Conservation (phyloP, 108 stramenopile genomes). For the Skeletonema grethae region DNA sequence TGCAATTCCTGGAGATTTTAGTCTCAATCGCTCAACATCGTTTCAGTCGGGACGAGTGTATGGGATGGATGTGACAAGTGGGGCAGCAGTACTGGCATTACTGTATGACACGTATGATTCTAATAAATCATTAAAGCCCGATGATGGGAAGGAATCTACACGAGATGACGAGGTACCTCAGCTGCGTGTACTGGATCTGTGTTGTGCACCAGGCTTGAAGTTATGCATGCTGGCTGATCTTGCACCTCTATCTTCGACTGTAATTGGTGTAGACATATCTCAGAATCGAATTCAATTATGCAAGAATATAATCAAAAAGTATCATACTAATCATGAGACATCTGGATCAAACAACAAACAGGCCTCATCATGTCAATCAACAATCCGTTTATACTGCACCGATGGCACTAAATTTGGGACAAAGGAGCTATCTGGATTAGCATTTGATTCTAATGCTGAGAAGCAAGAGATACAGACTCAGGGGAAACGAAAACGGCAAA, state of each 20-base stretch:
- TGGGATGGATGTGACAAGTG: constrained; percentile 91
- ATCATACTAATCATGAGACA: constrained; percentile 62
- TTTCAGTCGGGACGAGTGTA: constrained; percentile 77
- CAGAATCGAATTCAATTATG: constrained; percentile 63
- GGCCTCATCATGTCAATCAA: constrained; percentile 2
- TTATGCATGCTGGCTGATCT: constrained; percentile 80
- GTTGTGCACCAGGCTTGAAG: constrained; percentile 91
- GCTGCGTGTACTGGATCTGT: constrained; percentile 84
- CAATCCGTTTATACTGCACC: constrained; percentile 61
- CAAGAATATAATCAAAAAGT: constrained; percentile 77
- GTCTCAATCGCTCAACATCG: constrained; percentile 54
- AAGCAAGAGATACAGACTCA: constrained; percentile 44
- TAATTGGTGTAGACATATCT: constrained; percentile 84
- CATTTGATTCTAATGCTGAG: constrained; percentile 73
- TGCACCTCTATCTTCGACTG: constrained; percentile 27
- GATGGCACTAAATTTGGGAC: constrained; percentile 81
- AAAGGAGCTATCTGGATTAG: constrained; percentile 30
- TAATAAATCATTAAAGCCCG: background rate
- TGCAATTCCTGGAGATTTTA: constrained; percentile 66
- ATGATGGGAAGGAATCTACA: background rate
- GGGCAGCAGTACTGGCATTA: constrained; percentile 82
- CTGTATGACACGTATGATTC: constrained; percentile 49
- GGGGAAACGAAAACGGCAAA: constrained; percentile 79
- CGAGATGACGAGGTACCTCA: constrained; percentile 5
- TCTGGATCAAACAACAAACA: constrained; percentile 17